phyloP scores from a whole-genome alignment of 768 basidiomycete species.

The Tephrocybe sp. region DNA sequence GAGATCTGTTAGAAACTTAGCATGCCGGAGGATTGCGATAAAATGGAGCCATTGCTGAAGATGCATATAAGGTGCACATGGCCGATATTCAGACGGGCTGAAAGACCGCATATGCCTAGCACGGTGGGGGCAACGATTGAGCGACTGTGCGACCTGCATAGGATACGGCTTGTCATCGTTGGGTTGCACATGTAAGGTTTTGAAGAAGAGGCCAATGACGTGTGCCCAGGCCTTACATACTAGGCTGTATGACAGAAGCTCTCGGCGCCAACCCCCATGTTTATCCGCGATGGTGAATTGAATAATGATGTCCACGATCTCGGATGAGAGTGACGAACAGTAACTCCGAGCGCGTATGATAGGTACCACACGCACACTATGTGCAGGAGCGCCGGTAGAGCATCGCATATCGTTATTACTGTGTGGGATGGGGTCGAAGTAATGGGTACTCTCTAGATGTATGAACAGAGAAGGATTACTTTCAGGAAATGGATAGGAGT shows the following conservation, averaged over 20 bases:
- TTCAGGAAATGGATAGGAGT: not conserved
- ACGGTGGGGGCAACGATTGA: not conserved
- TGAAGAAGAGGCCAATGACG: not conserved
- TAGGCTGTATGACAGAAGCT: not conserved
- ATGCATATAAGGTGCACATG: not conserved
- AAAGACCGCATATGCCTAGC: not conserved
- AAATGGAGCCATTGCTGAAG: not conserved
- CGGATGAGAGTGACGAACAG: not conserved
- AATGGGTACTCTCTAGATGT: not conserved
- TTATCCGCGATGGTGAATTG: not conserved
- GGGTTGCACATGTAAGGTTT: not conserved
- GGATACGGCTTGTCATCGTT: not conserved
- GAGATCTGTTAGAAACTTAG: not conserved
- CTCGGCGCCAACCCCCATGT: not conserved
- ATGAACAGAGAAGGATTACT: not conserved
- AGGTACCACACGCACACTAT: not conserved
- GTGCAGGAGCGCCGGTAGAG: not conserved
- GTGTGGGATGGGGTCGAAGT: not conserved
- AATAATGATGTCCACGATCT: not conserved
- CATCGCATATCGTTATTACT: not conserved
- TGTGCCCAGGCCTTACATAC: not conserved
- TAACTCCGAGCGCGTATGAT: not conserved
- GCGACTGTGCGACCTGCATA: not conserved
- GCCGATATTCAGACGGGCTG: not conserved
- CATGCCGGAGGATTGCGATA: not conserved